These are phyloP conservation scores for Aspergillus cavernicola DNA, from an alignment of 495 filamentous ascomycete species.

Conservation along the genomic window DNA sequence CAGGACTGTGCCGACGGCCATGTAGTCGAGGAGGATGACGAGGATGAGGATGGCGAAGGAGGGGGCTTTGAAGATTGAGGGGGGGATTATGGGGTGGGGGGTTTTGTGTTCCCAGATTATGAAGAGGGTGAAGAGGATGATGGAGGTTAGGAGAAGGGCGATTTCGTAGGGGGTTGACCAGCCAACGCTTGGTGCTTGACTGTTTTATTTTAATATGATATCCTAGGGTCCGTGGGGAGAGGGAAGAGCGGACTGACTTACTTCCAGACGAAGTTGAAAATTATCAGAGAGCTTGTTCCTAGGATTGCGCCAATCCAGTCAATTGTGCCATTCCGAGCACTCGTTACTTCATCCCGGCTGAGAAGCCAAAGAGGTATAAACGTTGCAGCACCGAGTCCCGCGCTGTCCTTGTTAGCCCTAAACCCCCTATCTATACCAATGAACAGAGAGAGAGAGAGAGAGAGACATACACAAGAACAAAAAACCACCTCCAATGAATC, in stretches of 20 bases:
- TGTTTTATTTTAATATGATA: slow-evolving; percentile 13
- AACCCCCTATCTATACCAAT: not conserved
- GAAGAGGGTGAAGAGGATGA: slow-evolving; percentile 39
- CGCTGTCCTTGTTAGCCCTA: slow-evolving; percentile 15
- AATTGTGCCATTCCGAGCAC: slow-evolving; percentile 41
- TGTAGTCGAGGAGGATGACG: slow-evolving; percentile 48
- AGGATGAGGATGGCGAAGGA: slow-evolving; percentile 46
- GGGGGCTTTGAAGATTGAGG: slow-evolving; percentile 49
- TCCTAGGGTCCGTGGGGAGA: not conserved
- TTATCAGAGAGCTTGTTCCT: slow-evolving; percentile 39
- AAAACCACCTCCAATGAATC: slow-evolving; percentile 47
- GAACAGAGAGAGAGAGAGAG: not conserved
- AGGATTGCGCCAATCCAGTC: slow-evolving; percentile 49
- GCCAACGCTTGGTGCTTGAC: slow-evolving; percentile 49
- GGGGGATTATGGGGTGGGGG: slow-evolving; percentile 47
- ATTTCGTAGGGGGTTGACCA: slow-evolving; percentile 47
- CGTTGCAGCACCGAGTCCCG: slow-evolving; percentile 31
- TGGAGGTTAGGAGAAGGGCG: slow-evolving; percentile 38
- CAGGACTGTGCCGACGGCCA: slow-evolving; percentile 46
- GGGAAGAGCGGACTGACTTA: slow-evolving; percentile 21
- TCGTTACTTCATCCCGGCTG: slow-evolving; percentile 35
- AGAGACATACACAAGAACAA: slow-evolving; percentile 42
- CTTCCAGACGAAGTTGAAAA: slow-evolving; percentile 57
- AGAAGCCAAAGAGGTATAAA: slow-evolving; percentile 30
- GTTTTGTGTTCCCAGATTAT: slow-evolving; percentile 44